Evolutionary conservation across 495 filamentous ascomycete genomes (phyloP), one percentile per base, ranked within the genome.

Genomic region (Pseudomonodictys pantanalensis): DNA sequence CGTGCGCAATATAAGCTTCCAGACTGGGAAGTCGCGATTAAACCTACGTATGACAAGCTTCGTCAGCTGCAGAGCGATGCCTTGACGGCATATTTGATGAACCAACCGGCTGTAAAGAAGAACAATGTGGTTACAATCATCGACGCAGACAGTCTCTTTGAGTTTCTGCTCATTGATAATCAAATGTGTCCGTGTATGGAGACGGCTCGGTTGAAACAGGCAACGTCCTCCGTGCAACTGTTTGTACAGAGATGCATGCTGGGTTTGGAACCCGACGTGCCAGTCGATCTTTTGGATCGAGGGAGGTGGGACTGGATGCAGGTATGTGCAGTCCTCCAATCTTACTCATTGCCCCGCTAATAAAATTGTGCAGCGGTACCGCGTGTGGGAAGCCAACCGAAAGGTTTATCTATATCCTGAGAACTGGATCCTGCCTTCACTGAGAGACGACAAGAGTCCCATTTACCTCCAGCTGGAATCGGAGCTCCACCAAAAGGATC

Each of bases 331-430:
- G n/a, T n/a, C n/a, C n/a, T n/a, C n/a, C n/a, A n/a, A n/a, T n/a
- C n/a, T n/a, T n/a, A n/a, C n/a, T n/a, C n/a, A n/a, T n/a, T n/a
- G n/a, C n/a, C n/a, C n/a, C n/a, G n/a, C n/a, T n/a, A n/a, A n/a
- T n/a, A n/a, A n/a, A n/a, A n/a, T n/a, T n/a, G n/a, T n/a, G n/a
- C n/a, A n/a, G n/a, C n/a, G 43, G 23, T 67, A 73, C 42, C 43
- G 46, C 0, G 12, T 69, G 0, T 76, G 71, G 71, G 61, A 71
- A 51, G 74, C 74, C 2, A 76, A 76, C 61, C 56, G 72, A 1
- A 70, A 72, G 59, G 65, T 73, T 0, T 74, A 73, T 46, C 32
- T 76, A 4, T 75, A 73, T 20, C 76, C 75, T 3, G 76, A 78
- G 57, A 75, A 73, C 53, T 77, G 66, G 67, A 22, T 76, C 11